Evolutionary conservation across 2,329 filamentous ascomycete genomes (phyloP).

Genomic region (Herpotrichia juniperi): DNA sequence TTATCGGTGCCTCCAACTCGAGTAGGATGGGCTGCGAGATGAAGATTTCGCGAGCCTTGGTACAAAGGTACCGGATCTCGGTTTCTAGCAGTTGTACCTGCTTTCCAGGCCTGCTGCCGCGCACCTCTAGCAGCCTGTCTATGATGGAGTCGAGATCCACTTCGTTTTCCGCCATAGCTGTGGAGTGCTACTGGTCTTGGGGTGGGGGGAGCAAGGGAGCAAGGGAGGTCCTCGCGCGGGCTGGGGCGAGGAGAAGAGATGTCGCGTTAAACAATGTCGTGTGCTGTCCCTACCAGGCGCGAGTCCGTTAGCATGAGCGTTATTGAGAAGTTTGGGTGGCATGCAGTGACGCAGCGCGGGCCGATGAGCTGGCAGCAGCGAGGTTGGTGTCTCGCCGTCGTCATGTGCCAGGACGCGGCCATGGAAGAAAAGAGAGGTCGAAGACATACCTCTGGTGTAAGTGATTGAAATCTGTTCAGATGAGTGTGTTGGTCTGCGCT

Average conservation of each 20-base stretch:
- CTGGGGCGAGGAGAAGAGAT: constrained; percentile 26
- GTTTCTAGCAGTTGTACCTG: constrained; percentile 96
- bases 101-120: constrained; percentile 96
- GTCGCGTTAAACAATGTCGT: constrained; percentile 30
- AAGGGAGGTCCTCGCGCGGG: constrained; percentile 44
- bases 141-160: constrained; percentile 99
- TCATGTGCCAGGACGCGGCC: constrained; percentile 7
- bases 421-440: background rate
- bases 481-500: constrained; percentile 27
- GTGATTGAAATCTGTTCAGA: constrained; percentile 23
- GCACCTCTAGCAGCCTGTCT: constrained; percentile 95
- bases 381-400: constrained; percentile 10
- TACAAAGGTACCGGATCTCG: constrained; percentile 96
- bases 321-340: constrained; percentile 12
- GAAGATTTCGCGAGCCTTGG: constrained; percentile 98
- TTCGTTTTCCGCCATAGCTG: constrained; percentile 80
- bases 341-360: constrained; percentile 18
- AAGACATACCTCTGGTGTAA: constrained; percentile 40
- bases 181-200: constrained; percentile 42
- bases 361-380: constrained; percentile 18
- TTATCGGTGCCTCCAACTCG: constrained; percentile 97
- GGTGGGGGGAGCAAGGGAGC: constrained; percentile 27
- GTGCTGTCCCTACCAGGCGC: constrained; percentile 21
- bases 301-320: constrained; percentile 26
- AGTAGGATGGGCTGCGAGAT: constrained; percentile 98